These are phyloP conservation scores for Globisporangium paddicum DNA, from an alignment of 352 stramenopile species.

Conservation along the genomic window DNA sequence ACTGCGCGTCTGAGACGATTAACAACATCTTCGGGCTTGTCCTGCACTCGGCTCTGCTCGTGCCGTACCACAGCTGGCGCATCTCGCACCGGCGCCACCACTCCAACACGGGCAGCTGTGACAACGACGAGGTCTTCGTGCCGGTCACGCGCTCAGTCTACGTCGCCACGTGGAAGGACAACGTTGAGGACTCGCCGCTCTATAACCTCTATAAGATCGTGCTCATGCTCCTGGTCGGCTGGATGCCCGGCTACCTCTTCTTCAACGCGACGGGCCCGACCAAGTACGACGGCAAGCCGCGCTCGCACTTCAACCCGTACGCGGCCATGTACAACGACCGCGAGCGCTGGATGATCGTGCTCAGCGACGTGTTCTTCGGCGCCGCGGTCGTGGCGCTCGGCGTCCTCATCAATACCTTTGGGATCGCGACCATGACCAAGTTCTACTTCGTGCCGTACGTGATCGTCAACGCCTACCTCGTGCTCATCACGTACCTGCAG, in stretches of 20 bases:
- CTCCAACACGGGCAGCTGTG: constrained; percentile 93
- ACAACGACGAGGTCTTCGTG: constrained; percentile 98
- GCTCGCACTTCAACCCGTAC: constrained; percentile 95
- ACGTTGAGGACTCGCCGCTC: constrained; percentile 92
- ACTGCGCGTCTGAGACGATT: constrained; percentile 90
- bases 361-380: constrained; percentile 90
- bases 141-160: constrained; percentile 80
- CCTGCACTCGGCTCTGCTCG: constrained; percentile 95
- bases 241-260: constrained; percentile 97
- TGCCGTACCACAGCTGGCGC: constrained; percentile 98
- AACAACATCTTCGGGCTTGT: constrained; percentile 97
- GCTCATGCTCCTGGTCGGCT: constrained; percentile 93
- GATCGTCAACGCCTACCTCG: constrained; percentile 94
- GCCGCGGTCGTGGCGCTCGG: constrained; percentile 51
- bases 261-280: constrained; percentile 92
- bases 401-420: constrained; percentile 54
- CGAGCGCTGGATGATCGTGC: constrained; percentile 90
- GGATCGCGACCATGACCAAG: constrained; percentile 80
- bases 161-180: constrained; percentile 51
- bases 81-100: constrained; percentile 95
- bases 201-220: constrained; percentile 94
- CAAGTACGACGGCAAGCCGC: constrained; percentile 85
- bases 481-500: constrained; percentile 98
- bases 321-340: constrained; percentile 93
- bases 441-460: constrained; percentile 97